Percentiles rank a stretch among this genome's conserved stretches.
phyloP scores from a whole-genome alignment of 1,284 basidiomycete species.

The Crepidotus sp. region DNA sequence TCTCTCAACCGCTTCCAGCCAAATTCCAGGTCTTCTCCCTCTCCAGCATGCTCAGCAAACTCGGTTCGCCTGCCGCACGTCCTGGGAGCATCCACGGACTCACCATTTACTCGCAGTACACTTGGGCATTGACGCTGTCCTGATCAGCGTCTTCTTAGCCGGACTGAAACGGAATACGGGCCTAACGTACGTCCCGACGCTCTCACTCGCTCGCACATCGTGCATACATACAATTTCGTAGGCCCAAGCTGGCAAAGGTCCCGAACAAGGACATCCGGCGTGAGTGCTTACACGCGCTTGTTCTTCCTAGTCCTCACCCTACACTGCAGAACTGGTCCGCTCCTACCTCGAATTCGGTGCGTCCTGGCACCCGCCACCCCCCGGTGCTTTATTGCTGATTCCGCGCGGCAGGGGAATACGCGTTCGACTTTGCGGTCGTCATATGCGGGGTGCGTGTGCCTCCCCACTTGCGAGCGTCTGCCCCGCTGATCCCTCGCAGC shows the following conservation, averaged over 20 bases:
- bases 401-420: slow-evolving; percentile 54
- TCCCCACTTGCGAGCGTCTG: neutral
- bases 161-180: slow-evolving; percentile 75
- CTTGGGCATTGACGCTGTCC: slow-evolving; percentile 65
- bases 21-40: slow-evolving; percentile 6
- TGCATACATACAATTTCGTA: slow-evolving; percentile 24
- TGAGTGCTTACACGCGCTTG: slow-evolving; percentile 33
- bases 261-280: slow-evolving; percentile 78
- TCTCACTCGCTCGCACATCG: neutral
- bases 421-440: slow-evolving; percentile 76
- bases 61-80: slow-evolving; percentile 21
- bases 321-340: slow-evolving; percentile 59
- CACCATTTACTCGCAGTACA: slow-evolving; percentile 40
- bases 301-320: no score
- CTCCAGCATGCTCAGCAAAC: slow-evolving; percentile 44
- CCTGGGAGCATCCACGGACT: neutral
- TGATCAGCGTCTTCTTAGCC: slow-evolving; percentile 71
- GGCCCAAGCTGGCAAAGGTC: slow-evolving; percentile 60
- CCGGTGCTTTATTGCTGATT: slow-evolving; percentile 4
- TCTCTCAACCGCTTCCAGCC: slow-evolving; percentile 3
- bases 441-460: slow-evolving; percentile 56
- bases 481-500: slow-evolving; percentile 32
- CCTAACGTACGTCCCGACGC: slow-evolving; percentile 50
- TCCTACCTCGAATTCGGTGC: slow-evolving; percentile 72
- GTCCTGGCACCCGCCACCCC: slow-evolving; percentile 19